A percentile compares a stretch with the other conserved stretches of the same genome.
phyloP scores from a whole-genome alignment of 768 basidiomycete genomes.

The Xerocomellus dryophilus region DNA sequence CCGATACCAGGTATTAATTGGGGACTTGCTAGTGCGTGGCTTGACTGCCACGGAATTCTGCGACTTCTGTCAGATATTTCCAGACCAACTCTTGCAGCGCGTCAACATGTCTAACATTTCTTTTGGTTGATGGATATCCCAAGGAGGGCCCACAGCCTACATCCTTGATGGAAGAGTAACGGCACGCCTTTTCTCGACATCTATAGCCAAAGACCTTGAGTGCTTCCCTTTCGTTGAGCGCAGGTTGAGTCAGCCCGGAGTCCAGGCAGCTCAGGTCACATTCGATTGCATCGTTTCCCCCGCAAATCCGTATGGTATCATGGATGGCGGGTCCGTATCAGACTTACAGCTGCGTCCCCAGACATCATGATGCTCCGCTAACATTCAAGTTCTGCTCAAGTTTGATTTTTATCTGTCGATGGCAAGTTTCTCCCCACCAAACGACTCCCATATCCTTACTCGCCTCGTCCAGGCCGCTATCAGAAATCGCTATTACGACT shows the following conservation, averaged over 20 bases:
- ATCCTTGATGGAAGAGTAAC: constrained; percentile 3
- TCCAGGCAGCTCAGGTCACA: background rate
- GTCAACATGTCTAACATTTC: background rate
- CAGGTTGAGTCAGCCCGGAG: background rate
- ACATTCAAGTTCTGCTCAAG: background rate
- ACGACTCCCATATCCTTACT: background rate
- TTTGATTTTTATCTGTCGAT: constrained; percentile 1
- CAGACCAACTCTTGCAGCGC: no score
- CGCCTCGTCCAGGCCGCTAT: constrained; percentile 1
- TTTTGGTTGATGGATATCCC: background rate
- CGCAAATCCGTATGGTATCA: constrained; percentile 8
- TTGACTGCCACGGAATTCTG: no score
- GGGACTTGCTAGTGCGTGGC: no score
- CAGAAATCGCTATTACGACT: constrained; percentile 4
- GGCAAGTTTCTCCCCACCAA: background rate
- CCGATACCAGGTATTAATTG: no score
- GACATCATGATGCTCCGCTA: background rate
- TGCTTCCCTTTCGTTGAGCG: constrained; percentile 1
- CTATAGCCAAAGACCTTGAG: constrained; percentile 3
- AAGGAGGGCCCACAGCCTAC: background rate
- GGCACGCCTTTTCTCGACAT: background rate
- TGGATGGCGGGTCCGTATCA: constrained; percentile 7
- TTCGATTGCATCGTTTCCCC: constrained; percentile 10
- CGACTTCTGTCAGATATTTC: no score
- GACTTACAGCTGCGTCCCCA: background rate